Evolutionary conservation across 306 rosid species (phyloP), one percentile per base, ranked within the genome.

Genomic region (Albizia julibrissin): DNA sequence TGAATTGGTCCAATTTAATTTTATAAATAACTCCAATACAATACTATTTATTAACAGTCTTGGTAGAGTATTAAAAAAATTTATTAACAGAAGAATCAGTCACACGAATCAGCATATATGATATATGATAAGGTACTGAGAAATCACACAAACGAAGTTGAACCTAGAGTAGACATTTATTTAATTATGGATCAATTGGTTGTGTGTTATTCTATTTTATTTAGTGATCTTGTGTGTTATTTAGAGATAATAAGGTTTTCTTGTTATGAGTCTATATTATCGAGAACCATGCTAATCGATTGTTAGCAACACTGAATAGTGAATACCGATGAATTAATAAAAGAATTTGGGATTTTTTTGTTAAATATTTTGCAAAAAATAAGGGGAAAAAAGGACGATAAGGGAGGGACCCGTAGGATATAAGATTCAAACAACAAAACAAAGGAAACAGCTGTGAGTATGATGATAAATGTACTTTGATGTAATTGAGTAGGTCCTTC

Each of bases 241-340:
- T 6, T 37, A 8, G 8, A 37, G 8, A 1, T 37, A 37, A 1
- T 0, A 37, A 37, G 6, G 8, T 0, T 37, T 1, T 0, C 8
- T 4, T 3, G 6, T 37, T 37, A 0, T 37, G 1, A 37, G 1
- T 8, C 8, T 37, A 37, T 0, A 37, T 37, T 37, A 8, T 6
- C 0, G 6, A 0, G 0, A 37, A 37, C 0, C 6, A 1, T 37
- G 6, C 1, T 37, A 6, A 8, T 37, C 1, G 8, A 8, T 37
- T 6, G 40, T 0, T 37, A 37, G 1, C 6, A 37, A 1, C 0
- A 0, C 1, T 37, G 1, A 1, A 37, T 37, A 0, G 0, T 37
- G 1, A 1, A 37, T 37, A 1, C 1, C 0, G 1, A 37, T 37
- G 6, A 8, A 37, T 37, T 37, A 37, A 37, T 6, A 6, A 37